A percentile compares a stretch with the other conserved stretches of the same genome.
Conservation (phyloP, 768 basidiomycete species). For the Phylloporus arenicola region DNA sequence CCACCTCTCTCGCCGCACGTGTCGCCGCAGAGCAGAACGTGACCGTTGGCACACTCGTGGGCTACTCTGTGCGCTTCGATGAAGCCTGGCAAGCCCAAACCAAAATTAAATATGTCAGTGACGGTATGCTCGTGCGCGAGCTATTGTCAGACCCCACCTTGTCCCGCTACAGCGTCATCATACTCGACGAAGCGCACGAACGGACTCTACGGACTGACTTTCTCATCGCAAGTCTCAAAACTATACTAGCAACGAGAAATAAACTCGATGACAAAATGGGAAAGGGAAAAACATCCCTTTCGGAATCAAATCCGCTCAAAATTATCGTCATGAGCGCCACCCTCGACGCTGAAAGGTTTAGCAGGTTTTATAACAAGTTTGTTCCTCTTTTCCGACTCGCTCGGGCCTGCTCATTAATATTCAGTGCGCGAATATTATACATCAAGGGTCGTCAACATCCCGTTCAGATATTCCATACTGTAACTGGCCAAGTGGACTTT, state of each 20-base stretch:
- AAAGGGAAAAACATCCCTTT: conserved; percentile 34
- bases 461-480: conserved; percentile 79
- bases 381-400: conserved; percentile 22
- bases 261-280: conserved; percentile 38
- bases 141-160: conserved; percentile 74
- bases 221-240: conserved; percentile 85
- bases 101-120: conserved; percentile 92
- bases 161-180: conserved; percentile 76
- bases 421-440: conserved; percentile 82
- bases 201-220: conserved; percentile 92
- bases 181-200: conserved; percentile 98
- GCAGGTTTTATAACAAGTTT: conserved; percentile 78
- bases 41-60: conserved; percentile 70
- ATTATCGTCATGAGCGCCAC: conserved; percentile 98
- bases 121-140: conserved; percentile 96
- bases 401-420: conserved; percentile 4
- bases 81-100: conserved; percentile 69
- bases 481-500: conserved; percentile 73
- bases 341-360: conserved; percentile 92
- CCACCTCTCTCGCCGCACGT: conserved; percentile 87
- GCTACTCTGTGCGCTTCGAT: conserved; percentile 96
- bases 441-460: conserved; percentile 92
- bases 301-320: conserved; percentile 64
- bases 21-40: conserved; percentile 82
- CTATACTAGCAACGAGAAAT: conserved; percentile 68